Base-by-base conservation (phyloP, 2,329 filamentous ascomycete genomes). In the Neospermospora avenae region DNA sequence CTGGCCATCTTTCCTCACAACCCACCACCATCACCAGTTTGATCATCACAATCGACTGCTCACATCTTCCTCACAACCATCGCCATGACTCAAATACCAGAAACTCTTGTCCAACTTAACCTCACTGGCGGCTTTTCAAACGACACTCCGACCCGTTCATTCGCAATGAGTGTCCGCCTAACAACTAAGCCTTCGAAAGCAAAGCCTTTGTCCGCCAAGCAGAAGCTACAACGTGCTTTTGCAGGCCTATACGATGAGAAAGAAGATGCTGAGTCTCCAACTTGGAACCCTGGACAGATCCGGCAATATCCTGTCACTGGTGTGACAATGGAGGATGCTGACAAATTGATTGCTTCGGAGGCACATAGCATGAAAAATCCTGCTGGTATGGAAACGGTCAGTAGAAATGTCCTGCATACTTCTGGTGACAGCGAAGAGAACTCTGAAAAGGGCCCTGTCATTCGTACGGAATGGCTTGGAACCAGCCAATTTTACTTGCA, bases 391-490 rank as follows among this genome's bases (percentile, higher is more conserved):
- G 20, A 54, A 54, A 34, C 18, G 5, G 5, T 2, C 14, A 14
- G 5, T 13, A 14, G 10, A 3, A 25, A 2, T 31, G 8, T 13
- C n/a, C 11, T 52, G 31, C 16, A 52, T 8, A 39, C 13, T 13
- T 35, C 31, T 16, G 7, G 7, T 20, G n/a, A 8, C 28, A 13
- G 6, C n/a, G n/a, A n/a, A 18, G 16, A 18, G 3, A 25, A 22
- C 7, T 16, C 35, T 2, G 13, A 41, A 22, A 31, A 2, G 13
- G 24, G 25, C 7, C 2, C 3, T n/a, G 24, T 6, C 22, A 61
- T 69, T 28, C 59, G 57, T n/a, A 37, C 54, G 16, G 65, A 68
- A 20, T 69, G 67, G 67, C 56, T 68, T 37, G 67, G 67, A 1
- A 68, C 67, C 3, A 63, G 62, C 20, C 60, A 62, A 3, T 61